Base-by-base conservation (phyloP, 768 basidiomycete species). In the Nevesoporus exiguus region DNA sequence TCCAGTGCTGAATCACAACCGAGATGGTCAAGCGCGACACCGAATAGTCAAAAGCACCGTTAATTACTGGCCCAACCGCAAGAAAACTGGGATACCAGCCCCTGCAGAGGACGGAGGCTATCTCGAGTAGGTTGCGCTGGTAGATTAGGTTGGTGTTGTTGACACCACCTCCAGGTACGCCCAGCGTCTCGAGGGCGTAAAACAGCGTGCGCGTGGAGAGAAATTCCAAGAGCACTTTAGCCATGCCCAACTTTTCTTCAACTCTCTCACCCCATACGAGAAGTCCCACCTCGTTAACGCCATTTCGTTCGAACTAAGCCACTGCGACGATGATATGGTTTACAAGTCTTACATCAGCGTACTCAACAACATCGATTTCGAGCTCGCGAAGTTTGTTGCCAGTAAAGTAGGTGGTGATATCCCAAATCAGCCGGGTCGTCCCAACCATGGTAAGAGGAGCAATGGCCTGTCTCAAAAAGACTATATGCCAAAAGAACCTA, bases 41-140 rank as follows among this genome's bases (percentile, higher is more conserved):
- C 79, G 73, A 27, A 88, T 89, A 54, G 73, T 76, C 41, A 81
- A 79, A 63, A 79, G 78, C 48, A 68, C 56, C 5, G 70, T 86
- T 61, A 93, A 93, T 61, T 95, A 95, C 64, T 89, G 82, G 80
- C 93, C 93, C 0, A 94, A 94, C 65, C 80, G 93, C 11, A 76
- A 79, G 42, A 67, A 74, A 11, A 65, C 74, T 6, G 78, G 76
- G 13, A 71, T 69, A 13, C 85, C 86, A 0, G 76, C 79, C 14
- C 67, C 78, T 13, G 61, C 71, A 0, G 65, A 72, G 1, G 56
- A 82, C 6, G 89, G 87, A 9, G 88, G 81, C 27, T 85, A 84
- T 56, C 46, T 62, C 2, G 84, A 85, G 80, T 83, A 55, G 31
- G 80, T 71, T 10, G 4, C 25, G 5, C 6, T 24, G 2, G 17